Percentiles rank a stretch among this genome's conserved stretches.
These are phyloP conservation scores for Thamnidium elegans DNA, from an alignment of 192 early-diverging fungal species.

Conservation along the genomic window DNA sequence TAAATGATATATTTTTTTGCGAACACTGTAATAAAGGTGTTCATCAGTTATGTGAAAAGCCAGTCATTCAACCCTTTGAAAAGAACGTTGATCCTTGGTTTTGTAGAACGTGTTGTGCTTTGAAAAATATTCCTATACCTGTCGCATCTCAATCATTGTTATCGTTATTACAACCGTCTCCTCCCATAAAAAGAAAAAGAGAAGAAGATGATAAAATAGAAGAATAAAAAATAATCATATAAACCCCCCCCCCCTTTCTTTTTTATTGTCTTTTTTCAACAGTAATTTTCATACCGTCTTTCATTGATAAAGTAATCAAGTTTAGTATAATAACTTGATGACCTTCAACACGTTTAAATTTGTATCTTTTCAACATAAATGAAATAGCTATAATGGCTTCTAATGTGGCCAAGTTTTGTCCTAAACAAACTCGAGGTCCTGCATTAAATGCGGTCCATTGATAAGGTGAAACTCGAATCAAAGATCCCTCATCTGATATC, in stretches of 20 bases:
- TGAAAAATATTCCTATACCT: conserved; percentile 2
- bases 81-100: conserved; percentile 26
- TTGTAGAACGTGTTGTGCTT: conserved; percentile 14
- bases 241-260: too few relatives aligned
- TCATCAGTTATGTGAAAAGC: conserved; percentile 26
- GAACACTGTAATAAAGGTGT: conserved; percentile 22
- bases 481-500: conserved; percentile 32
- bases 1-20: conserved; percentile 24
- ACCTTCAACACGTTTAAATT: conserved; percentile 32
- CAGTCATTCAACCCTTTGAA: conserved; percentile 20
- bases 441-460: conserved; percentile 52
- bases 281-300: conserved; percentile 27
- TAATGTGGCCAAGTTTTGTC: conserved; percentile 41
- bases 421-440: conserved; percentile 46
- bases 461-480: conserved; percentile 29
- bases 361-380: conserved; percentile 35
- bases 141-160: too few relatives aligned
- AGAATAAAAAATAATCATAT: too few relatives aligned
- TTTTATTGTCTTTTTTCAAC: conserved; percentile 24
- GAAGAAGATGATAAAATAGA: too few relatives aligned
- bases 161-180: too few relatives aligned
- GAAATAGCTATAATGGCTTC: conserved; percentile 41
- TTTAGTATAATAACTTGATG: conserved; percentile 27
- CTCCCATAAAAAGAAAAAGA: too few relatives aligned
- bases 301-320: conserved; percentile 35